phyloP scores from a whole-genome alignment of 495 filamentous ascomycete species.

The Neurospora tetrasperma region DNA sequence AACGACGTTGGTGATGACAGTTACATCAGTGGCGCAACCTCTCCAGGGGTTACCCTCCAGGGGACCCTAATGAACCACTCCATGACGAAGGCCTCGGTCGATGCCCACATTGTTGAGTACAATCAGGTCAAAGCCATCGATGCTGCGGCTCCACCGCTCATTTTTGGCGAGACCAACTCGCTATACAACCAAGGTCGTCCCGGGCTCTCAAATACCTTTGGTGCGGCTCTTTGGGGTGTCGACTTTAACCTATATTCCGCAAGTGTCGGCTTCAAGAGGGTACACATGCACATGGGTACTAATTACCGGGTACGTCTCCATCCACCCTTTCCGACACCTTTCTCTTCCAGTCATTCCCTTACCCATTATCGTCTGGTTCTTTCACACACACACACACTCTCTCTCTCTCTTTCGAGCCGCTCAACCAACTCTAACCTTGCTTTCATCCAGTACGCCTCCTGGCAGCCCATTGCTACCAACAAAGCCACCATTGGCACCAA shows the following conservation, averaged over 20 bases:
- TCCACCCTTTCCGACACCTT: background rate
- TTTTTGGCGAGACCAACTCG: conserved; percentile 57
- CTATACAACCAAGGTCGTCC: conserved; percentile 54
- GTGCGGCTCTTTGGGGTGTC: conserved; percentile 58
- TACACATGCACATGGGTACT: conserved; percentile 59
- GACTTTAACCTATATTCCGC: conserved; percentile 57
- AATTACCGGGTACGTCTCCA: conserved; percentile 38
- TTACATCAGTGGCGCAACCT: conserved; percentile 54
- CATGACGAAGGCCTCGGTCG: conserved; percentile 39
- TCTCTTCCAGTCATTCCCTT: background rate
- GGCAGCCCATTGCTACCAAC: conserved; percentile 50
- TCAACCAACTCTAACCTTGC: background rate
- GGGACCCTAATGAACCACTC: conserved; percentile 59
- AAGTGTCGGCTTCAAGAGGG: conserved; percentile 43
- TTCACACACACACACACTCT: too few species aligned
- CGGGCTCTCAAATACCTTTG: conserved; percentile 58
- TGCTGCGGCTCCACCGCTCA: conserved; percentile 39
- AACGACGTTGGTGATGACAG: conserved; percentile 22
- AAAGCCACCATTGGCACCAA: conserved; percentile 49
- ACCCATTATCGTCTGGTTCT: too few species aligned
- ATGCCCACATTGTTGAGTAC: conserved; percentile 37
- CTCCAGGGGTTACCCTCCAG: conserved; percentile 53
- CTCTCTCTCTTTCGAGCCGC: too few species aligned
- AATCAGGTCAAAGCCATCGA: conserved; percentile 25
- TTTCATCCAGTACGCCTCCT: conserved; percentile 20